Conservation (phyloP, 345 rosid species). For the Pistacia vera region DNA sequence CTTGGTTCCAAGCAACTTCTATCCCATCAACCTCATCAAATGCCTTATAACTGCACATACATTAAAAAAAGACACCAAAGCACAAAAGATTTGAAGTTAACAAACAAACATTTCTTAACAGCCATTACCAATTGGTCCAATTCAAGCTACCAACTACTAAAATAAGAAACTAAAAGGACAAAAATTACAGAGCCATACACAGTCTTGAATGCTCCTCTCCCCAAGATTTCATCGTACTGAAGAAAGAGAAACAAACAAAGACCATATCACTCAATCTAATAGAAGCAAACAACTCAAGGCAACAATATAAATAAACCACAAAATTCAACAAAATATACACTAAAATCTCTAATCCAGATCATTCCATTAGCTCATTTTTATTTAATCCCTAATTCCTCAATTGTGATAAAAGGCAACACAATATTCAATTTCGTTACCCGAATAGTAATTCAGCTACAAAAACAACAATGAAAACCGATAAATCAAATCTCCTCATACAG, state of each 20-base stretch:
- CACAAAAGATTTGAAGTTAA: not conserved
- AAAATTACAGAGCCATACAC: conserved; percentile 69
- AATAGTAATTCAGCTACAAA: not conserved
- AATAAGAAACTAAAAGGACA: conserved; percentile 14
- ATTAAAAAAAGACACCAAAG: conserved; percentile 3
- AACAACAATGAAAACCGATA: not conserved
- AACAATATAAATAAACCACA: not conserved
- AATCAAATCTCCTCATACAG: too few relatives aligned
- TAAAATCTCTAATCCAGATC: too few relatives aligned
- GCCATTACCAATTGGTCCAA: not conserved
- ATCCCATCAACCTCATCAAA: conserved; percentile 88
- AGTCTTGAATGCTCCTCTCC: conserved; percentile 96
- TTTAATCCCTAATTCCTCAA: too few relatives aligned
- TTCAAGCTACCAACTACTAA: not conserved
- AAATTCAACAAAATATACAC: not conserved
- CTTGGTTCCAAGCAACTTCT: conserved; percentile 95
- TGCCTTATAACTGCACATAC: conserved; percentile 64
- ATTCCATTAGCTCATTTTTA: too few relatives aligned
- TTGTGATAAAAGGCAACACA: not conserved
- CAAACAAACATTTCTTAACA: not conserved
- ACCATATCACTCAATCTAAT: conserved; percentile 12
- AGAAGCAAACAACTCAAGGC: conserved; percentile 8
- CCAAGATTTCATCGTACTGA: conserved; percentile 83
- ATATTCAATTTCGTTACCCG: not conserved
- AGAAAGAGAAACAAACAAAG: conserved; percentile 23